Percentiles rank a stretch among this genome's conserved stretches.
These are phyloP conservation scores for Euphorbia pulcherrima DNA, from an alignment of 345 rosid genomes.

Conservation along the genomic window DNA sequence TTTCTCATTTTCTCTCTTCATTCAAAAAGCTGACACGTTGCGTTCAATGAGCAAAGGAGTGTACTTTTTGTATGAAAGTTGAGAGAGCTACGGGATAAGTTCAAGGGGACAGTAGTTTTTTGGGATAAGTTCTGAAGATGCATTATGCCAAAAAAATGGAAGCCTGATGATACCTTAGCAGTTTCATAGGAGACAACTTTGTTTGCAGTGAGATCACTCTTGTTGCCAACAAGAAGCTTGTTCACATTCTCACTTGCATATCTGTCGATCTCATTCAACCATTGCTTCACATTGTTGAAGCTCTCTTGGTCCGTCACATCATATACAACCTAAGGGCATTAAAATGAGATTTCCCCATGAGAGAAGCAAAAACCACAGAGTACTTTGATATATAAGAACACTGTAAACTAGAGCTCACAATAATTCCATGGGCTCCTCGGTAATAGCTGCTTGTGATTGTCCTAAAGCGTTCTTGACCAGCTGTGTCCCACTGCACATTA, in stretches of 20 bases:
- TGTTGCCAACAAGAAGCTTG: slow-evolving; percentile 78
- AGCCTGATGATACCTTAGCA: slow-evolving; percentile 46
- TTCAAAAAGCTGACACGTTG: no score
- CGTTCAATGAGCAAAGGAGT: no score
- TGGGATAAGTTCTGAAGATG: no score
- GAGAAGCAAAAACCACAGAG: neutral
- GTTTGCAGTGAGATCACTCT: slow-evolving; percentile 66
- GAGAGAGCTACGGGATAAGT: no score
- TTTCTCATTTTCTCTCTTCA: no score
- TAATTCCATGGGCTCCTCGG: slow-evolving; percentile 37
- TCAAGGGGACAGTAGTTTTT: no score
- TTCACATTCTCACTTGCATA: slow-evolving; percentile 75
- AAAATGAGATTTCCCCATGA: neutral
- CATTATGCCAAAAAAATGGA: no score
- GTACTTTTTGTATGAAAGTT: no score
- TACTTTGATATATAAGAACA: neutral
- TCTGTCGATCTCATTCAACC: slow-evolving; percentile 74
- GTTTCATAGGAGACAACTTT: slow-evolving; percentile 65
- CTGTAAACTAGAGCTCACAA: slow-evolving; percentile 16
- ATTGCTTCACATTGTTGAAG: slow-evolving; percentile 74
- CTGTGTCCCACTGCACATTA: slow-evolving; percentile 35
- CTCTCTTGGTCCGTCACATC: slow-evolving; percentile 81
- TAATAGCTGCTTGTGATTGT: slow-evolving; percentile 39
- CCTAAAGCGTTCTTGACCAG: slow-evolving; percentile 38
- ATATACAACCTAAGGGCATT: slow-evolving; percentile 53